Percentiles rank a stretch among this genome's conserved stretches.
These are phyloP conservation scores for Candida germanica DNA, from an alignment of 805 yeast genomes.

Conservation along the genomic window DNA sequence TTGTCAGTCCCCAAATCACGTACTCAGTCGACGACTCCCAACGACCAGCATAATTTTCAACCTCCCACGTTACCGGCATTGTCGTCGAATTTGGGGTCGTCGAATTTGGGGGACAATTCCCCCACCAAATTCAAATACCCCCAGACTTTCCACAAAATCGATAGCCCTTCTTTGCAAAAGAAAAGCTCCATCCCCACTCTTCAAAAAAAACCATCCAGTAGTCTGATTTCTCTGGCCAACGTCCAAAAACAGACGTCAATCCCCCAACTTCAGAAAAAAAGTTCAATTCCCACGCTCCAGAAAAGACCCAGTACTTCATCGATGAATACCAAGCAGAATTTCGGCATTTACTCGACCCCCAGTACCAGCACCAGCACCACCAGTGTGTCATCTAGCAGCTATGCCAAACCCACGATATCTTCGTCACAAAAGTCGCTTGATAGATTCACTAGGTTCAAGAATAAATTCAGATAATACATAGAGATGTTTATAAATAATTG, in stretches of 20 bases:
- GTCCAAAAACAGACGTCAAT: slow-evolving; percentile 12
- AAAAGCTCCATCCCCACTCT: slow-evolving; percentile 19
- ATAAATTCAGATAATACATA: slow-evolving; percentile 21
- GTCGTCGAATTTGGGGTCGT: no score
- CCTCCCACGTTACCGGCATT: no score
- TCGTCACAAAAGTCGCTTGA: slow-evolving; percentile 37
- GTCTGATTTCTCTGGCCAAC: slow-evolving; percentile 2
- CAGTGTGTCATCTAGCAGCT: slow-evolving; percentile 8
- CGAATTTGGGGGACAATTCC: no score
- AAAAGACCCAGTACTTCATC: slow-evolving; percentile 16
- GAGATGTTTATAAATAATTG: not conserved
- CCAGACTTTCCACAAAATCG: no score
- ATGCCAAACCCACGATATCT: slow-evolving; percentile 40
- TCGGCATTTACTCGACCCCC: not conserved
- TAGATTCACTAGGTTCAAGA: slow-evolving; percentile 33
- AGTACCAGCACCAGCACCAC: not conserved
- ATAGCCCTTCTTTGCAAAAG: slow-evolving; percentile 16
- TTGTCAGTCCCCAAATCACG: slow-evolving; percentile 10
- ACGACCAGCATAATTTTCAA: no score
- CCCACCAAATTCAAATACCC: no score
- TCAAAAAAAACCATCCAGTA: slow-evolving; percentile 15
- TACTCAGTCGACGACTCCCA: slow-evolving; percentile 16
- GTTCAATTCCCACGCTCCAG: slow-evolving; percentile 17
- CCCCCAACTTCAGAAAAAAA: slow-evolving; percentile 12
- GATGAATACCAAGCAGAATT: not conserved